Evolutionary conservation across 1,284 basidiomycete species (phyloP), one percentile per base, ranked within the genome.

Genomic region (Melanopsichium pennsylvanicum): DNA sequence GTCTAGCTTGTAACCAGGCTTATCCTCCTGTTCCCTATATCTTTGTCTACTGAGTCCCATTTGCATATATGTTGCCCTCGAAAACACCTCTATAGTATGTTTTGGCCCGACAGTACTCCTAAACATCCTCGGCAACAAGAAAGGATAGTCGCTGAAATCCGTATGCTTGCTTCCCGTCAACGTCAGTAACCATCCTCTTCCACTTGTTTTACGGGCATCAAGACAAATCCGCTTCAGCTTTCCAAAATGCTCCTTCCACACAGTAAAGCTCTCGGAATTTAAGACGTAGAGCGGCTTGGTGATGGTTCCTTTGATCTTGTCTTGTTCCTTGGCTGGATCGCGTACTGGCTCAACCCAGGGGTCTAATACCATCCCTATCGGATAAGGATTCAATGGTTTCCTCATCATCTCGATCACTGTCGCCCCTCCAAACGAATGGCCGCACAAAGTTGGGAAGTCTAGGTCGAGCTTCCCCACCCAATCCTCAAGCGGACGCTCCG

Each of bases 351-450:
- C 64, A 54, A 74, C 68, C 72, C 74, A 75, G 25, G 73, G 73
- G 37, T 75, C 73, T 40, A 75, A 37, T 2, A 72, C 54, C n/a
- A 74, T 71, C 29, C 59, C 71, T 8, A 60, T 62, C 15, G 58
- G 51, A 25, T 66, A 74, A 12, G 56, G 29, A 19, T 70, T 62
- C 16, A 40, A 32, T 21, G 25, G 7, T 13, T 13, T 46, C 13
- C 74, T 56, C 54, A 70, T 58, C 46, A 61, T 40, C 44, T 76
- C 74, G 18, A 75, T 37, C 39, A 75, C 50, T 8, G 75, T 76
- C 7, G 73, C 70, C 10, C 80, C 80, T 7, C 81, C 81, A 29
- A 82, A 82, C 3, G 69, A 75, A 38, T 82, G 81, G 0, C 81
- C 75, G 18, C 59, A 50, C 4, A 78, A 34, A 9, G 60, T 48